Percentiles rank a stretch among this genome's conserved stretches.
phyloP scores from a whole-genome alignment of 768 basidiomycete species.

The Multifurca ochricompacta region DNA sequence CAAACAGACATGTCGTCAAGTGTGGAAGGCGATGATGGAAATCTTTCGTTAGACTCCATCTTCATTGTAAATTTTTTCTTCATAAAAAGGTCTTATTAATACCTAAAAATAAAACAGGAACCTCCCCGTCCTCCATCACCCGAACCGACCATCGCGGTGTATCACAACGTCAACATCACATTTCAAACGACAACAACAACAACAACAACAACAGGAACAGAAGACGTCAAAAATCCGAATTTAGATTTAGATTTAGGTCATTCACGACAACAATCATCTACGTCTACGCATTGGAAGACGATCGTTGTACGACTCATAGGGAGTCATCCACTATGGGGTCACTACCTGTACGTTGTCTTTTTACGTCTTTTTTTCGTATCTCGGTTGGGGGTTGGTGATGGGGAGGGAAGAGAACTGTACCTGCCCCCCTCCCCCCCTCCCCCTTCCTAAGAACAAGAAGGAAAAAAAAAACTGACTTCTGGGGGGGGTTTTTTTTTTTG shows the following conservation, averaged over 20 bases:
- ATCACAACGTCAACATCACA: conserved; percentile 23
- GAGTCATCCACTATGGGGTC: conserved; percentile 75
- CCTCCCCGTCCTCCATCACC: conserved; percentile 61
- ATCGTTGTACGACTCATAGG: conserved; percentile 68
- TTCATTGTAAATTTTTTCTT: conserved; percentile 55
- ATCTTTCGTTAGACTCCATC: conserved; percentile 35
- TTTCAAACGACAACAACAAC: too few species aligned
- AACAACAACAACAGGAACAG: too few species aligned
- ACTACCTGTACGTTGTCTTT: conserved; percentile 56
- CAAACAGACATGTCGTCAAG: not conserved
- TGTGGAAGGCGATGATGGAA: conserved; percentile 22
- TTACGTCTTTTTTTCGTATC: not conserved
- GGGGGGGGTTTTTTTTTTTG: not conserved
- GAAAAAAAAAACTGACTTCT: too few species aligned
- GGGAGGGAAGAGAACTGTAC: too few species aligned
- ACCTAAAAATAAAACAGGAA: conserved; percentile 49
- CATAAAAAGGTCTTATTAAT: not conserved
- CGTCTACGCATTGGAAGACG: too few species aligned
- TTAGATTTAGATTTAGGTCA: too few species aligned
- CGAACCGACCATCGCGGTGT: conserved; percentile 46
- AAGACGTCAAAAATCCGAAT: too few species aligned
- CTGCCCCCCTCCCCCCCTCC: too few species aligned
- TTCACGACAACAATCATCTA: too few species aligned
- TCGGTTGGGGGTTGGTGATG: too few species aligned
- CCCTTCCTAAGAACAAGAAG: too few species aligned